Evolutionary conservation across 2,329 filamentous ascomycete species (phyloP).

Genomic region (Aquanectria penicillioides): DNA sequence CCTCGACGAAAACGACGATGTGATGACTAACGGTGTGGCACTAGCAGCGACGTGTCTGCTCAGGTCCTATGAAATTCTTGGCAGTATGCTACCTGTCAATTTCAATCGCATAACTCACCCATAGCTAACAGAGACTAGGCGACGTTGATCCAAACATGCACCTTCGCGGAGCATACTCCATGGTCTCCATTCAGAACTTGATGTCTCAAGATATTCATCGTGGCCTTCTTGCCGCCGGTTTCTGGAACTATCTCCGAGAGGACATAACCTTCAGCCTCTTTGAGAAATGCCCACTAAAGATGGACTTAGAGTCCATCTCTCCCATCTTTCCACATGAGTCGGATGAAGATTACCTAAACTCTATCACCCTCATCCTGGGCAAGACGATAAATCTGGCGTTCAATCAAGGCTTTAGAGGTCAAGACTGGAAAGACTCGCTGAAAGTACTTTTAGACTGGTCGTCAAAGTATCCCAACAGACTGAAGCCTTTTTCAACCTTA

Average conservation of each 20-base stretch:
- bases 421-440: conserved; percentile 36
- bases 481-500: conserved; percentile 44
- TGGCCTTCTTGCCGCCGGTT: conserved; percentile 52
- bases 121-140: conserved; percentile 36
- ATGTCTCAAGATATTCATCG: conserved; percentile 33
- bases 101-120: not conserved
- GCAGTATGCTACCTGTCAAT: conserved; percentile 41
- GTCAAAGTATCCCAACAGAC: conserved; percentile 41
- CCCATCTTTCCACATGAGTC: conserved; percentile 27
- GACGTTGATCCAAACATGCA: conserved; percentile 55
- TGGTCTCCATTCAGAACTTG: conserved; percentile 46
- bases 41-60: conserved; percentile 59
- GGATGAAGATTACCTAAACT: conserved; percentile 48
- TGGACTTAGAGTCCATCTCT: conserved; percentile 44
- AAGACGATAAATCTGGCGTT: conserved; percentile 55
- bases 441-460: conserved; percentile 45
- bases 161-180: conserved; percentile 57
- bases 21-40: conserved; percentile 50
- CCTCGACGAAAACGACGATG: conserved; percentile 44
- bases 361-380: conserved; percentile 54
- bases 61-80: conserved; percentile 59
- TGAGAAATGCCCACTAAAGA: conserved; percentile 52
- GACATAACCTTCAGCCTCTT: conserved; percentile 65
- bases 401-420: not conserved
- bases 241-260: conserved; percentile 63